These are phyloP conservation scores for Boletus pseudo-olivaceus DNA, from an alignment of 768 basidiomycete genomes.

Conservation along the genomic window DNA sequence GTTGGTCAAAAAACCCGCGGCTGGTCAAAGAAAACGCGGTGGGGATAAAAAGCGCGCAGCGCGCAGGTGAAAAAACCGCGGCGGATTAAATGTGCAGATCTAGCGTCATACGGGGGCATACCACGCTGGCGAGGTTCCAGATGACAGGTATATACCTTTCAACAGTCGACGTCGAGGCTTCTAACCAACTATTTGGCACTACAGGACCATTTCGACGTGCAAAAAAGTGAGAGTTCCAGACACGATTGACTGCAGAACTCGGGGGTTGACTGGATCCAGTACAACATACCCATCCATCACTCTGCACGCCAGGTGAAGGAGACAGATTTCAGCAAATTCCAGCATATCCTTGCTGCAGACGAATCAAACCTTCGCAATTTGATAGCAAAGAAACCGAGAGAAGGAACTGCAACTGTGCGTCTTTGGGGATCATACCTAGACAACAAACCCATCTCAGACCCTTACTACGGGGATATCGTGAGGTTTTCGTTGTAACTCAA, in stretches of 20 bases:
- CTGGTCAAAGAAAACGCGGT: no score
- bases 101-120: slow-evolving; percentile 85
- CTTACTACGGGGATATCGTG: slow-evolving; percentile 75
- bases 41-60: no score
- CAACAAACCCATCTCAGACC: slow-evolving; percentile 70
- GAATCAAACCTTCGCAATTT: slow-evolving; percentile 67
- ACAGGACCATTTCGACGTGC: slow-evolving; percentile 68
- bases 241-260: not conserved
- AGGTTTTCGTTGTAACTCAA: slow-evolving; percentile 19
- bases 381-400: slow-evolving; percentile 46
- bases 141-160: slow-evolving; percentile 55
- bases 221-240: slow-evolving; percentile 46
- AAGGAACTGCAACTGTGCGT: slow-evolving; percentile 59
- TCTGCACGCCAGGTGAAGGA: slow-evolving; percentile 57
- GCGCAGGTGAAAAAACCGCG: no score
- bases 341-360: slow-evolving; percentile 86
- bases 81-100: no score
- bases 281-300: slow-evolving; percentile 68
- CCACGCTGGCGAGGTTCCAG: slow-evolving; percentile 81
- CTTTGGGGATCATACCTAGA: slow-evolving; percentile 84
- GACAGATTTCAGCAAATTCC: slow-evolving; percentile 73
- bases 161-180: not conserved
- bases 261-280: slow-evolving; percentile 39
- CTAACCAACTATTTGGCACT: not conserved
- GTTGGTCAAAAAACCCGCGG: no score